Conservation (phyloP, 164 flowering plant genomes). For the Liriodendron chinense region DNA sequence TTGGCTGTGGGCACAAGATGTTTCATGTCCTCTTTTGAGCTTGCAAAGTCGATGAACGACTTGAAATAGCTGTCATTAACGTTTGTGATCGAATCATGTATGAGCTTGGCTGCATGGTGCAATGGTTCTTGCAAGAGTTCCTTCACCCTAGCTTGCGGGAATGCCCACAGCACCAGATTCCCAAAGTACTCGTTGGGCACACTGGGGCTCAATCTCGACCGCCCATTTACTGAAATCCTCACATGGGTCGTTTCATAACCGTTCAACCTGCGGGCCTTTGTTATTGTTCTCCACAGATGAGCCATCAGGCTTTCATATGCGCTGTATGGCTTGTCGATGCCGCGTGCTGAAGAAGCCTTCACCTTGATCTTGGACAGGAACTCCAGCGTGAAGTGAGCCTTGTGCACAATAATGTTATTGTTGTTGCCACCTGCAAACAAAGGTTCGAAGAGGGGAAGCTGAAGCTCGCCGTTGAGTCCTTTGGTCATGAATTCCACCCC, state of each 20-base stretch:
- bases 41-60: conserved; percentile 20
- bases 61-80: conserved; percentile 29
- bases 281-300: conserved; percentile 35
- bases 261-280: conserved; percentile 20
- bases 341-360: background rate
- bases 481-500: conserved; percentile 23
- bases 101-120: conserved; percentile 23
- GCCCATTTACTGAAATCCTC: conserved; percentile 31
- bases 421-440: conserved; percentile 21
- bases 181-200: conserved; percentile 12
- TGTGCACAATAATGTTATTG: conserved; percentile 5
- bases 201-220: conserved; percentile 16
- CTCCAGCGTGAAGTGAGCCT: background rate
- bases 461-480: conserved; percentile 11
- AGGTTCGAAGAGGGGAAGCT: conserved; percentile 19
- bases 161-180: conserved; percentile 39
- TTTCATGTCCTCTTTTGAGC: conserved; percentile 17
- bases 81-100: conserved; percentile 23
- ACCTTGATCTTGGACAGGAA: conserved; percentile 15
- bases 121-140: conserved; percentile 22
- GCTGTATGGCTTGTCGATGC: background rate
- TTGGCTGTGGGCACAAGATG: conserved; percentile 27
- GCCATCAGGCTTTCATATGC: conserved; percentile 33
- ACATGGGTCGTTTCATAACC: conserved; percentile 21
- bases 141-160: conserved; percentile 24